phyloP scores from a whole-genome alignment of 768 basidiomycete genomes.

The Tricholoma terreum region DNA sequence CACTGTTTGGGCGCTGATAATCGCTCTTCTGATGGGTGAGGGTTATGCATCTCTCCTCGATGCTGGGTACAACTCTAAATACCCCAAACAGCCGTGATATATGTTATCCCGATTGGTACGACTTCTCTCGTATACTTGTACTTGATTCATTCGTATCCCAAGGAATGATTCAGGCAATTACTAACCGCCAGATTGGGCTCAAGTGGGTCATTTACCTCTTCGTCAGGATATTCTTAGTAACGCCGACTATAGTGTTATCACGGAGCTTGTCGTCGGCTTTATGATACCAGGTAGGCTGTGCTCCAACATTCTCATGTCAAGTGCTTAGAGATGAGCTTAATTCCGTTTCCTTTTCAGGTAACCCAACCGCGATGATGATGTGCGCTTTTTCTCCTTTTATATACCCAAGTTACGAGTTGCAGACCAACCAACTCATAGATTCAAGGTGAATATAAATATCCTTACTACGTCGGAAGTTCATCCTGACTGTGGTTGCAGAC shows the following conservation, averaged over 20 bases:
- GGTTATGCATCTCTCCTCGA: not conserved
- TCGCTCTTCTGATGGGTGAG: conserved; percentile 47
- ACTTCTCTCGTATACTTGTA: no score
- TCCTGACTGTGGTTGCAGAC: conserved; percentile 35
- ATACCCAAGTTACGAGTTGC: not conserved
- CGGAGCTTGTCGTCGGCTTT: conserved; percentile 70
- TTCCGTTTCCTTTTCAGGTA: conserved; percentile 43
- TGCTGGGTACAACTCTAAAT: conserved; percentile 1
- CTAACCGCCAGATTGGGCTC: conserved; percentile 69
- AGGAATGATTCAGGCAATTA: conserved; percentile 76
- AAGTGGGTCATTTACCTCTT: conserved; percentile 29
- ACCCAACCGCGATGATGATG: conserved; percentile 77
- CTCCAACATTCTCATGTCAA: not conserved
- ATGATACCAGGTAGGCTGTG: conserved; percentile 36
- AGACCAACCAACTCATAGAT: conserved; percentile 23
- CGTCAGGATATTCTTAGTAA: not conserved
- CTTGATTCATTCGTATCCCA: not conserved
- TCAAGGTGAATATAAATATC: conserved; percentile 32
- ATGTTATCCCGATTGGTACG: conserved; percentile 69
- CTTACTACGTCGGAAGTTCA: conserved; percentile 12
- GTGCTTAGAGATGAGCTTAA: not conserved
- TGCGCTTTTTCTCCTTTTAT: conserved; percentile 22
- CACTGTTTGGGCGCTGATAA: conserved; percentile 64
- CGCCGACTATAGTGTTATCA: conserved; percentile 49
- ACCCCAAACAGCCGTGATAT: conserved; percentile 40